phyloP scores from a whole-genome alignment of 768 basidiomycete genomes.

The Mycena latifolia region DNA sequence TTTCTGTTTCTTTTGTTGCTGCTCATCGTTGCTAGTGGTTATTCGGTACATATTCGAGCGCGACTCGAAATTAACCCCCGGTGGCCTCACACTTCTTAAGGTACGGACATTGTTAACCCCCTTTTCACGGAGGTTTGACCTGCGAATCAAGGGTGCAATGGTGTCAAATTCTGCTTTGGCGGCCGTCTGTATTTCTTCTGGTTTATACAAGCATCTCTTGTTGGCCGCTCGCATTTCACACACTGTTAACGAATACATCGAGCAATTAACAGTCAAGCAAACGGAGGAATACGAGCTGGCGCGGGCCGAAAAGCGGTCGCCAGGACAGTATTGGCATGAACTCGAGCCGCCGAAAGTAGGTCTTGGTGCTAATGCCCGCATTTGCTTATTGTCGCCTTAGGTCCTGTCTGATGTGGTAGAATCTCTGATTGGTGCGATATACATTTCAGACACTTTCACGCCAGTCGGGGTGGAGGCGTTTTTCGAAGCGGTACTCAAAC shows the following conservation, averaged over 20 bases:
- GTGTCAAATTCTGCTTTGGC: constrained; percentile 85
- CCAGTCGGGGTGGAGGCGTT: constrained; percentile 70
- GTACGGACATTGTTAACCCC: constrained; percentile 45
- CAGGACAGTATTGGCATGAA: constrained; percentile 85
- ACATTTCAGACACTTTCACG: constrained; percentile 80
- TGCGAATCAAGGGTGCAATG: constrained; percentile 78
- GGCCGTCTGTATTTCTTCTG: constrained; percentile 78
- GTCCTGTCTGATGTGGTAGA: constrained; percentile 85
- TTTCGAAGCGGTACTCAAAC: constrained; percentile 76
- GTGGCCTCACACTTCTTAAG: constrained; percentile 85
- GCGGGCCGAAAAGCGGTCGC: constrained; percentile 59
- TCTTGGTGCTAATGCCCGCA: background rate
- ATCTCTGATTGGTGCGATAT: constrained; percentile 82
- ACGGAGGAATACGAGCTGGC: constrained; percentile 62
- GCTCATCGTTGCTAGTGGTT: constrained; percentile 64
- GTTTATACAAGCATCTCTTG: constrained; percentile 72
- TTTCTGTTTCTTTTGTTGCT: constrained; percentile 15
- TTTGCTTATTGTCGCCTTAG: constrained; percentile 48
- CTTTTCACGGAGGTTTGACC: constrained; percentile 28
- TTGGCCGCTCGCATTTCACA: constrained; percentile 66
- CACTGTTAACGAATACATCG: constrained; percentile 66
- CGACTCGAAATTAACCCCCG: constrained; percentile 75
- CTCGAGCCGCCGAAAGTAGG: constrained; percentile 82
- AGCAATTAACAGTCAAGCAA: constrained; percentile 59
- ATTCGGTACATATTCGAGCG: constrained; percentile 77